Evolutionary conservation across 805 yeast genomes (phyloP).

Genomic region (Lipomyces spencermartinsiae): DNA sequence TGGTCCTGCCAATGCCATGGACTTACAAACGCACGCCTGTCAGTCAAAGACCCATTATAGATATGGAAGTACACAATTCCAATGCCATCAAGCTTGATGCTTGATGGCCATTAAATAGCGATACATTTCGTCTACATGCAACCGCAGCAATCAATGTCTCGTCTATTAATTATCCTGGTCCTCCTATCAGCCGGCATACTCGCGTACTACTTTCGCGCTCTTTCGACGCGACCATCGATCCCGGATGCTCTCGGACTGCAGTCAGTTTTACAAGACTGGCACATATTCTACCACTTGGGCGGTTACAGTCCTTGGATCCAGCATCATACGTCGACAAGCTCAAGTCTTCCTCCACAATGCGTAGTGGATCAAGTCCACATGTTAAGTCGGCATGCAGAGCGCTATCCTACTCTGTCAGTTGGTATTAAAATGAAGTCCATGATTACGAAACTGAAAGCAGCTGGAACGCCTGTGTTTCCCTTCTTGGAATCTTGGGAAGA

Average conservation of each 20-base stretch:
- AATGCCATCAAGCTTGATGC: neutral
- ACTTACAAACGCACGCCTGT: no score
- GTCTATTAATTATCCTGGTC: neutral
- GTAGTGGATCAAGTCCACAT: slow-evolving; percentile 35
- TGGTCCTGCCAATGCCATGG: no score
- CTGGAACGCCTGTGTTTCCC: slow-evolving; percentile 16
- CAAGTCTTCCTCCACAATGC: slow-evolving; percentile 19
- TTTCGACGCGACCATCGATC: neutral
- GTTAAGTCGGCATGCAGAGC: slow-evolving; percentile 35
- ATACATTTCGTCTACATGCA: neutral
- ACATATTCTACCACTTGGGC: slow-evolving; percentile 30
- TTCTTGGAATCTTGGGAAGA: slow-evolving; percentile 28
- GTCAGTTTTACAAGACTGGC: slow-evolving; percentile 6
- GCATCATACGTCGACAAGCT: neutral
- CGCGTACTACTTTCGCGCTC: neutral
- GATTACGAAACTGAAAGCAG: slow-evolving; percentile 15
- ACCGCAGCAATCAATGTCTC: neutral
- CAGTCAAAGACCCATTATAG: neutral
- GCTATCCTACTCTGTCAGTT: slow-evolving; percentile 31
- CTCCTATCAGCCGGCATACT: neutral
- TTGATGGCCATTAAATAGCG: neutral
- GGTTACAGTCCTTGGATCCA: slow-evolving; percentile 35
- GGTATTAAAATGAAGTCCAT: slow-evolving; percentile 30
- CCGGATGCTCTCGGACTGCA: neutral
- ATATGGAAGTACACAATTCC: neutral